Evolutionary conservation across 176 grass and related monocot species (phyloP).

Genomic region (Aegilops longissima): DNA sequence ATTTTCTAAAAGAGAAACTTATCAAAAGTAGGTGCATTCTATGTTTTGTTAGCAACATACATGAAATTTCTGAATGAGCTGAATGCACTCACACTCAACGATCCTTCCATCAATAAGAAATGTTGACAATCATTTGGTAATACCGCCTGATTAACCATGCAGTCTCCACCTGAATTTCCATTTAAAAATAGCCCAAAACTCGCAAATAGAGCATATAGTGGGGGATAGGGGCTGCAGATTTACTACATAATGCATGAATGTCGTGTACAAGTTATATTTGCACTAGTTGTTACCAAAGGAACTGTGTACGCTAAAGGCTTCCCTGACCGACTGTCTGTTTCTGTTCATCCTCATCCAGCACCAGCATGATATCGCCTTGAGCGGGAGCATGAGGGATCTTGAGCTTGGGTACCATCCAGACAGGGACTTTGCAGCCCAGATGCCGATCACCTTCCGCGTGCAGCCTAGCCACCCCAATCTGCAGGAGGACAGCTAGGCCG

Average conservation of each 20-base stretch:
- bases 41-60: background rate
- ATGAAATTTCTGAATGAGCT: background rate
- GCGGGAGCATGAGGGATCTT: constrained; percentile 71
- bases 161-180: background rate
- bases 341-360: constrained; percentile 42
- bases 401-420: constrained; percentile 78
- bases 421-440: constrained; percentile 77
- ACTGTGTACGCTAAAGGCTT: background rate
- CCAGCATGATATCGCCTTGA: constrained; percentile 61
- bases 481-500: constrained; percentile 63
- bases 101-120: background rate
- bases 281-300: background rate
- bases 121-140: background rate
- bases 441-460: constrained; percentile 84
- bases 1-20: background rate
- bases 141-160: background rate
- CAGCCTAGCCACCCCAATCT: constrained; percentile 91
- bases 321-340: background rate
- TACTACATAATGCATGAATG: background rate
- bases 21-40: background rate
- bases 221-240: background rate
- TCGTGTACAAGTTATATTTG: background rate
- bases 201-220: background rate
- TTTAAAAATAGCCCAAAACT: background rate
- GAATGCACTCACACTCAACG: background rate